Conservation (phyloP, 257 asterid genomes). For the Gynochthodes officinalis region DNA sequence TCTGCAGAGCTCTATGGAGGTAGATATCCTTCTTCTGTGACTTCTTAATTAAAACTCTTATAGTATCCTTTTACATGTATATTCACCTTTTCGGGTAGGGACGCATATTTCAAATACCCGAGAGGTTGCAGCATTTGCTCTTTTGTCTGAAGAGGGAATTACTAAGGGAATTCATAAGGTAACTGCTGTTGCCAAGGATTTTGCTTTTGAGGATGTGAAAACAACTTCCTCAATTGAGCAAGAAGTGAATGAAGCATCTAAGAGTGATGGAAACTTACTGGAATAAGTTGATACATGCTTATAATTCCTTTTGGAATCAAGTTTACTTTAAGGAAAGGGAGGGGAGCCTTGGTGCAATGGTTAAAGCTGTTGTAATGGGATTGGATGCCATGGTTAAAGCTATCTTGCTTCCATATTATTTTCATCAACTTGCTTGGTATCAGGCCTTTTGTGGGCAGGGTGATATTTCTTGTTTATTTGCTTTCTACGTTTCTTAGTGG, state of each 20-base stretch:
- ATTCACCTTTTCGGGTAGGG: slow-evolving; percentile 46
- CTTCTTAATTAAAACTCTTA: not conserved
- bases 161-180: slow-evolving; percentile 95
- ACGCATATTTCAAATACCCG: slow-evolving; percentile 91
- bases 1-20: slow-evolving; percentile 99
- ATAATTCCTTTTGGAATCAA: slow-evolving; percentile 4
- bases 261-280: slow-evolving; percentile 64
- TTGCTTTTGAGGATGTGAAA: slow-evolving; percentile 72
- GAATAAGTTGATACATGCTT: slow-evolving; percentile 65
- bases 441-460: not conserved
- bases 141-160: slow-evolving; percentile 91
- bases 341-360: no score
- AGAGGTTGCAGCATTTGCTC: slow-evolving; percentile 89
- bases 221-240: slow-evolving; percentile 67
- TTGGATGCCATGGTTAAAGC: not conserved
- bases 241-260: slow-evolving; percentile 73
- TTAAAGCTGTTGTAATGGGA: no score
- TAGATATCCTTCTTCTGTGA: slow-evolving; percentile 29
- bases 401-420: not conserved
- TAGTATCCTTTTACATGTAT: slow-evolving; percentile 9
- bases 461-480: not conserved
- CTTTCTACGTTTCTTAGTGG: not conserved
- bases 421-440: not conserved
- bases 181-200: slow-evolving; percentile 79
- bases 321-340: no score